A percentile compares a stretch with the other conserved stretches of the same genome.
These are phyloP conservation scores for Sechiopsis laciniata DNA, from an alignment of 306 rosid genomes.

Conservation along the genomic window DNA sequence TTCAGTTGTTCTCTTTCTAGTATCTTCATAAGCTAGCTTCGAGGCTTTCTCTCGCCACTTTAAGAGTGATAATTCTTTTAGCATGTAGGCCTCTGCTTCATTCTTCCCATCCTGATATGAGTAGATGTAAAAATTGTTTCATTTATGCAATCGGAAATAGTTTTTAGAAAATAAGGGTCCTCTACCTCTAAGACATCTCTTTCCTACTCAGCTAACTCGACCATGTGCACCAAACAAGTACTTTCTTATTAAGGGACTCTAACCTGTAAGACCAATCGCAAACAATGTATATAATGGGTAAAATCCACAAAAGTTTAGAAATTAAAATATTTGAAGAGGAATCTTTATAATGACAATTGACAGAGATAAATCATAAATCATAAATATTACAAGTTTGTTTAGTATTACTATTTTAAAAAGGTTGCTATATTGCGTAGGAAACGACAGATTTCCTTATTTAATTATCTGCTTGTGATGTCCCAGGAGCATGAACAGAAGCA, in stretches of 20 bases:
- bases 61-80: slow-evolving; percentile 75
- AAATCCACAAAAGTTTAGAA: neutral
- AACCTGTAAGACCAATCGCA: slow-evolving; percentile 49
- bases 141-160: slow-evolving; percentile 8
- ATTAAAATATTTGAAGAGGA: neutral
- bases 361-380: neutral
- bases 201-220: slow-evolving; percentile 93
- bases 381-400: no score
- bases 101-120: slow-evolving; percentile 76
- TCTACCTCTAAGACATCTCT: slow-evolving; percentile 85
- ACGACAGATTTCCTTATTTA: no score
- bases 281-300: neutral
- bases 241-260: slow-evolving; percentile 78
- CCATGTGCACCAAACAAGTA: slow-evolving; percentile 94
- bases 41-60: slow-evolving; percentile 96
- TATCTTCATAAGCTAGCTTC: slow-evolving; percentile 70
- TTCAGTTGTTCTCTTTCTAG: slow-evolving; percentile 45
- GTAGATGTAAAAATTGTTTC: slow-evolving; percentile 5
- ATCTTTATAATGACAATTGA: neutral
- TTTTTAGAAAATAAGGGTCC: slow-evolving; percentile 21
- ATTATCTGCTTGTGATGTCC: neutral
- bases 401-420: no score
- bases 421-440: no score
- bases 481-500: no score
- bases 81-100: slow-evolving; percentile 87